Conservation (phyloP, 1,139 yeast species). For the Candida tetrigidarum region DNA sequence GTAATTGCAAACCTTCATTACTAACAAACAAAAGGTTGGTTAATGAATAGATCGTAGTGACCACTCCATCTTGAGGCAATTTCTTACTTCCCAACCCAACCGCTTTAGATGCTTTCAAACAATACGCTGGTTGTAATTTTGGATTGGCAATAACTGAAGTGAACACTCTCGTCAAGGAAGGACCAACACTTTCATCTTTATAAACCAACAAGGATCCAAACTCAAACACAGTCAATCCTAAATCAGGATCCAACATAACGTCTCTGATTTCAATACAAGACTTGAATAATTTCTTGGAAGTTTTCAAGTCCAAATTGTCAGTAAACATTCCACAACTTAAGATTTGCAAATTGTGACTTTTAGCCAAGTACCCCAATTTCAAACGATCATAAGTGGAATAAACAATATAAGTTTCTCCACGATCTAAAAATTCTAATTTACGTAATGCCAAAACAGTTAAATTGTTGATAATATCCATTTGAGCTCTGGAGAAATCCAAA, state of each 20-base stretch:
- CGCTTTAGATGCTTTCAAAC: constrained; percentile 41
- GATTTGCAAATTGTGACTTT: constrained; percentile 42
- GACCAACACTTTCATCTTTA: constrained; percentile 49
- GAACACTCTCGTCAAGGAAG: constrained; percentile 51
- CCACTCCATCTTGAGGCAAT: constrained; percentile 76
- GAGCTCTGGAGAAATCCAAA: constrained; percentile 27
- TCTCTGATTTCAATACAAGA: constrained; percentile 44
- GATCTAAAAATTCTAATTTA: constrained; percentile 46
- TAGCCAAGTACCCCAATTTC: constrained; percentile 46
- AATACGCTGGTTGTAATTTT: constrained; percentile 30
- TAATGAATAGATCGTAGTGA: constrained; percentile 85
- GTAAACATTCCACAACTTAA: constrained; percentile 49
- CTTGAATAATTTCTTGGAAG: constrained; percentile 39
- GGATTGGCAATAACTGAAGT: constrained; percentile 55
- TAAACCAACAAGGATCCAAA: constrained; percentile 58
- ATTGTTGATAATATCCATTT: constrained; percentile 32
- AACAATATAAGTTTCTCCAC: constrained; percentile 50
- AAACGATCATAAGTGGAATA: constrained; percentile 45
- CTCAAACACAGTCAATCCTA: constrained; percentile 55
- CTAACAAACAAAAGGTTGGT: constrained; percentile 73
- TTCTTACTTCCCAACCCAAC: constrained; percentile 51
- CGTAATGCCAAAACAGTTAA: constrained; percentile 41
- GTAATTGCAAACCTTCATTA: constrained; percentile 35
- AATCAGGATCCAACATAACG: constrained; percentile 47
- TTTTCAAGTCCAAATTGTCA: constrained; percentile 39